Evolutionary conservation across 208 protist species (phyloP).

Genomic region (Trypanosoma theileri): DNA sequence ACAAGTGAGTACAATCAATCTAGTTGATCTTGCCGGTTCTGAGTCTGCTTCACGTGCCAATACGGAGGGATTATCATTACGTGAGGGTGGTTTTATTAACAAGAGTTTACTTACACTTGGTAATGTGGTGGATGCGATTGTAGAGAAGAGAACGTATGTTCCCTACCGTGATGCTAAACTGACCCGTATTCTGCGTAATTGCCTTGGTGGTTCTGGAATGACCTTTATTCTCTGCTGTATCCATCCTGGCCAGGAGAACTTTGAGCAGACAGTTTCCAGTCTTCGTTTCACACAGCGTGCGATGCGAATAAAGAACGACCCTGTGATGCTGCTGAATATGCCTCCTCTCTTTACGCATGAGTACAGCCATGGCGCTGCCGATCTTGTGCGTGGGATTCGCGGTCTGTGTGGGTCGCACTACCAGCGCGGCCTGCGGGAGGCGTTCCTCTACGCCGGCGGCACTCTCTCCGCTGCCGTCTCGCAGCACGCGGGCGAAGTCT

Average conservation of each 20-base stretch:
- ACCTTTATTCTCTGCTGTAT: conserved; percentile 92
- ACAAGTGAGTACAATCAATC: conserved; percentile 63
- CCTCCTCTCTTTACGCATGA: conserved; percentile 84
- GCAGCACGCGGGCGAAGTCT: conserved; percentile 56
- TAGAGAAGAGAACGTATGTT: conserved; percentile 53
- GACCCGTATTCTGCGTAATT: conserved; percentile 71
- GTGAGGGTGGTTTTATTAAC: conserved; percentile 83
- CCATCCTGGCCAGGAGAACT: conserved; percentile 81
- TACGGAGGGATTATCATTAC: conserved; percentile 69
- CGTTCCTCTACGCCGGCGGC: conserved; percentile 57
- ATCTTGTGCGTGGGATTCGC: conserved; percentile 45
- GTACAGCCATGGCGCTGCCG: conserved; percentile 53
- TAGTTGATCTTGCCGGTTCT: conserved; percentile 87
- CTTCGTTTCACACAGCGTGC: conserved; percentile 88
- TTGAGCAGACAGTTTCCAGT: conserved; percentile 83
- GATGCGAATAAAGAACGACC: conserved; percentile 90
- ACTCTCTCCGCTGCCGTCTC: conserved; percentile 54
- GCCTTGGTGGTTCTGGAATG: conserved; percentile 82
- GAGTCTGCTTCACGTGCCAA: conserved; percentile 70
- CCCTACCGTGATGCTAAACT: conserved; percentile 85
- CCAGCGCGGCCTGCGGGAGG: conserved; percentile 72
- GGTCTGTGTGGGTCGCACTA: conserved; percentile 58
- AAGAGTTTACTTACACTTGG: conserved; percentile 81
- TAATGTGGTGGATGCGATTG: conserved; percentile 77
- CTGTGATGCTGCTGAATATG: conserved; percentile 77